A percentile compares a stretch with the other conserved stretches of the same genome.
Conservation (phyloP, 345 rosid genomes). For the Gossypium thurberi region DNA sequence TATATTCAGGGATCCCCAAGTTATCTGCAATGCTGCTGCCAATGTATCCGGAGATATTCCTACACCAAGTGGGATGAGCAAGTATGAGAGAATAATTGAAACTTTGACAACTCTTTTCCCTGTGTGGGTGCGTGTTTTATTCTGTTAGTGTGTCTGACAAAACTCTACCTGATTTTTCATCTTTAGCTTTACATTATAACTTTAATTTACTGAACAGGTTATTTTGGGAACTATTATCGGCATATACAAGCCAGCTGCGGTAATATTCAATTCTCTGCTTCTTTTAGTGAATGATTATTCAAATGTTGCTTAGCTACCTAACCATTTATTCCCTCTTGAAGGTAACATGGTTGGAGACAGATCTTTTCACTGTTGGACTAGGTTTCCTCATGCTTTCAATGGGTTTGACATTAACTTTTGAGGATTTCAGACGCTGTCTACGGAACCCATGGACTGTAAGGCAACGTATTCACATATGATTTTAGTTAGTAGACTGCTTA, state of each 20-base stretch:
- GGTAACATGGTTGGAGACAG: conserved; percentile 95
- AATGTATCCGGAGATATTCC: conserved; percentile 59
- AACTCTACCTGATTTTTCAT: neutral
- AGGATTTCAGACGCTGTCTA: conserved; percentile 81
- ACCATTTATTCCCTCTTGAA: conserved; percentile 21
- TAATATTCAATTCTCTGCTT: conserved; percentile 25
- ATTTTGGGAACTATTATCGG: conserved; percentile 84
- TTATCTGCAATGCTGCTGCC: conserved; percentile 60
- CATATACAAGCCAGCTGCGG: conserved; percentile 84
- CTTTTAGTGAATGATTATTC: neutral
- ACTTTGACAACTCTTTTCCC: conserved; percentile 88
- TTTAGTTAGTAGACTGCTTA: conserved; percentile 1
- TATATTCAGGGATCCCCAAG: conserved; percentile 32
- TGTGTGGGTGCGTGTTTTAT: conserved; percentile 56
- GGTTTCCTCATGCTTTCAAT: conserved; percentile 98
- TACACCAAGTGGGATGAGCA: conserved; percentile 45
- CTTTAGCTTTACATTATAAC: neutral
- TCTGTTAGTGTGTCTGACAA: conserved; percentile 6
- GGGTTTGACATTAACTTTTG: conserved; percentile 91
- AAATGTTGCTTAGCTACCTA: conserved; percentile 6
- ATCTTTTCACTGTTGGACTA: conserved; percentile 76
- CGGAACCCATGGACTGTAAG: conserved; percentile 96
- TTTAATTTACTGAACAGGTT: conserved; percentile 40
- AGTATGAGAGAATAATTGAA: conserved; percentile 72
- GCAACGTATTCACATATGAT: conserved; percentile 9